Percentiles rank a stretch among this genome's conserved stretches.
These are phyloP conservation scores for Ascochyta koolunga DNA, from an alignment of 2,329 filamentous ascomycete species.

Conservation along the genomic window DNA sequence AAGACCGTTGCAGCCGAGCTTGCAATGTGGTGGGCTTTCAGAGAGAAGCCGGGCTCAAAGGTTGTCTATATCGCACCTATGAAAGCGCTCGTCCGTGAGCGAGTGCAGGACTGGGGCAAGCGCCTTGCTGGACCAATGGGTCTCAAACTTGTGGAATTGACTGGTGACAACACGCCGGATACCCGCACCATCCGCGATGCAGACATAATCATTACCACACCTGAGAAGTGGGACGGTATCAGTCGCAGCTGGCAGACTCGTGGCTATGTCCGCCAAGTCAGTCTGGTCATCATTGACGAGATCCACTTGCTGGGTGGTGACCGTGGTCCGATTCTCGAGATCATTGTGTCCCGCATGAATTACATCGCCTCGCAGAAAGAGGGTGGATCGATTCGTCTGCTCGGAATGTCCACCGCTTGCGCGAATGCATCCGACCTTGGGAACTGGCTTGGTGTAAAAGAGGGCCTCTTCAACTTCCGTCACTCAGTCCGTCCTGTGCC, in stretches of 20 bases:
- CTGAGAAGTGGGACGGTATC: constrained; percentile 99
- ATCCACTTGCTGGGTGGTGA: constrained; percentile 97
- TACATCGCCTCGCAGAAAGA: constrained; percentile 96
- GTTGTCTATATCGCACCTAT: constrained; percentile 99
- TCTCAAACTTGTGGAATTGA: constrained; percentile 90
- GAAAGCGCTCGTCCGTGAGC: constrained; percentile 96
- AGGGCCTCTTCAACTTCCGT: constrained; percentile 93
- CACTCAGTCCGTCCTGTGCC: constrained; percentile 97
- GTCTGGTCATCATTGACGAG: constrained; percentile 96
- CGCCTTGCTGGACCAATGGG: constrained; percentile 83
- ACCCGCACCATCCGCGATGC: constrained; percentile 94
- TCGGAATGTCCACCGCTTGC: constrained; percentile 99
- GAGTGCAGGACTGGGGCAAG: constrained; percentile 91
- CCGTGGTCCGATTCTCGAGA: constrained; percentile 95
- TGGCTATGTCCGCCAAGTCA: constrained; percentile 93
- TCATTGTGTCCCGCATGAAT: constrained; percentile 93
- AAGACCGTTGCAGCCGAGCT: constrained; percentile 96
- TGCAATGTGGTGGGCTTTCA: constrained; percentile 99
- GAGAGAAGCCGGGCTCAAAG: constrained; percentile 91
- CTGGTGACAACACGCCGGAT: constrained; percentile 96
- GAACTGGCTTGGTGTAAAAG: constrained; percentile 97
- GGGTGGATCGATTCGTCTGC: constrained; percentile 77
- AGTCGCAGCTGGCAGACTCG: constrained; percentile 98
- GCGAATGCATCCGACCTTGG: constrained; percentile 93
- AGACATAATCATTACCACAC: constrained; percentile 97